A percentile compares a stretch with the other conserved stretches of the same genome.
phyloP scores from a whole-genome alignment of 164 flowering plant species.

The Dillenia suffruticosa region DNA sequence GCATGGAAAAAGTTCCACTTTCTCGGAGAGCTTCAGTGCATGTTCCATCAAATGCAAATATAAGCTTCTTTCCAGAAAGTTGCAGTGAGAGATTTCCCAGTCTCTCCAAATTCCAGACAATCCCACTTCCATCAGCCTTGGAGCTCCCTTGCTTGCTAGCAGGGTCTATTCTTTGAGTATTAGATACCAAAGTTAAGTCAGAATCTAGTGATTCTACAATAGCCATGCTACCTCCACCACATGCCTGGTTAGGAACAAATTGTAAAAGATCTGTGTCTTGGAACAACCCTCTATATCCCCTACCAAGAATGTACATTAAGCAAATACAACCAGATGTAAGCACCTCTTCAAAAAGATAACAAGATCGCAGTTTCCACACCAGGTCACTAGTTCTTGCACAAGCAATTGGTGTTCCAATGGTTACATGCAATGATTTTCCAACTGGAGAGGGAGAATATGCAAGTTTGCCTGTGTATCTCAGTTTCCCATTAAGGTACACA shows the following conservation, averaged over 20 bases:
- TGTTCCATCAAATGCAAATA: conserved; percentile 99
- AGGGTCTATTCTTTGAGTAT: conserved; percentile 57
- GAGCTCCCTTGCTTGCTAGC: conserved; percentile 47
- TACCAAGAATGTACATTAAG: conserved; percentile 97
- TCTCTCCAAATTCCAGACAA: conserved; percentile 95
- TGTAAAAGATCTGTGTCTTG: conserved; percentile 87
- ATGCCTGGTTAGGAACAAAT: conserved; percentile 96
- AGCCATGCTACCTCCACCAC: conserved; percentile 99
- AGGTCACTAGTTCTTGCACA: conserved; percentile 61
- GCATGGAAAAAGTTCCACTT: conserved; percentile 70
- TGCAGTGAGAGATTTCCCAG: conserved; percentile 79
- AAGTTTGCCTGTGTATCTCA: conserved; percentile 90
- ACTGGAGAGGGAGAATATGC: conserved; percentile 96
- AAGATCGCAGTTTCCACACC: conserved; percentile 85
- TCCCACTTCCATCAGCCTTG: conserved; percentile 88
- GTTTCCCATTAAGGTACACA: conserved; percentile 90
- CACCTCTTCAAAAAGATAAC: conserved; percentile 96
- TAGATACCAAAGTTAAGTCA: conserved; percentile 58
- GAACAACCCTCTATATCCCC: conserved; percentile 97
- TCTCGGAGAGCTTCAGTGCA: conserved; percentile 68
- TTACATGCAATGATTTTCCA: conserved; percentile 90
- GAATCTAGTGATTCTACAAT: conserved; percentile 88
- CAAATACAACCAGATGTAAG: conserved; percentile 88
- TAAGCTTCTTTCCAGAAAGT: conserved; percentile 90
- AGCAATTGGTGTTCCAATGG: conserved; percentile 73